Percentiles rank a stretch among this genome's conserved stretches.
Conservation (phyloP, 2,329 filamentous ascomycete species). For the Amesomyces nigricolor region DNA sequence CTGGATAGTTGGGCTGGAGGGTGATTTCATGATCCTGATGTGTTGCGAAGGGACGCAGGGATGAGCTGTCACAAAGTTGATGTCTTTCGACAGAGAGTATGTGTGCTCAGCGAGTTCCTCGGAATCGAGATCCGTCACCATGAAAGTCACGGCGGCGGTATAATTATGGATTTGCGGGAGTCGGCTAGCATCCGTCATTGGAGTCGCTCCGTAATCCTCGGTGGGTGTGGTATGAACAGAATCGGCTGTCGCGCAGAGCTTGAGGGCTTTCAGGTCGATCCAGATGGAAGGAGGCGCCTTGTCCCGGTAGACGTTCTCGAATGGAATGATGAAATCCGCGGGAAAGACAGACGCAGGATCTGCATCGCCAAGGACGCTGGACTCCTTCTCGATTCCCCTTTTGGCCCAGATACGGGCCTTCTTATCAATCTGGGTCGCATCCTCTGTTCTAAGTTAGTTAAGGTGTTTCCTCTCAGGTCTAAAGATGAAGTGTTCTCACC, state of each 20-base stretch:
- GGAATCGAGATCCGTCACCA: slow-evolving; percentile 37
- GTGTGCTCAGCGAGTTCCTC: slow-evolving; percentile 37
- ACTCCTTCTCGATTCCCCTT: slow-evolving; percentile 52
- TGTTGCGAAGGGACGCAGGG: slow-evolving; percentile 55
- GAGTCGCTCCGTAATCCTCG: slow-evolving; percentile 36
- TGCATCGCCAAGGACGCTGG: slow-evolving; percentile 53
- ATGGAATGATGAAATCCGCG: slow-evolving; percentile 58
- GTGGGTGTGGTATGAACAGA: slow-evolving; percentile 43
- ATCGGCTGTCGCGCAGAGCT: slow-evolving; percentile 42
- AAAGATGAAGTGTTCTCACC: slow-evolving; percentile 37
- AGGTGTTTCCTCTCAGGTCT: too few species aligned
- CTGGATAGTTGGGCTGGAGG: slow-evolving; percentile 54
- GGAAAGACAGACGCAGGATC: slow-evolving; percentile 50
- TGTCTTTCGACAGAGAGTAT: slow-evolving; percentile 49
- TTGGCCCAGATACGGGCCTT: slow-evolving; percentile 60
- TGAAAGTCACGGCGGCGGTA: slow-evolving; percentile 38
- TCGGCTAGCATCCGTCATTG: slow-evolving; percentile 33
- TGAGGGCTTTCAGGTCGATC: slow-evolving; percentile 46
- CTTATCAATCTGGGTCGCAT: slow-evolving; percentile 44
- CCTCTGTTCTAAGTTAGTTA: slow-evolving; percentile 36
- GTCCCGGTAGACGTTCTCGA: slow-evolving; percentile 48
- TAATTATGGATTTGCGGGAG: slow-evolving; percentile 34
- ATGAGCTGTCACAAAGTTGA: slow-evolving; percentile 61
- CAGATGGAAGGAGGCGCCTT: slow-evolving; percentile 42
- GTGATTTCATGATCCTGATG: slow-evolving; percentile 53